These are phyloP conservation scores for Fagopyrum tataricum DNA, from an alignment of 148 eudicot species.

Conservation along the genomic window DNA sequence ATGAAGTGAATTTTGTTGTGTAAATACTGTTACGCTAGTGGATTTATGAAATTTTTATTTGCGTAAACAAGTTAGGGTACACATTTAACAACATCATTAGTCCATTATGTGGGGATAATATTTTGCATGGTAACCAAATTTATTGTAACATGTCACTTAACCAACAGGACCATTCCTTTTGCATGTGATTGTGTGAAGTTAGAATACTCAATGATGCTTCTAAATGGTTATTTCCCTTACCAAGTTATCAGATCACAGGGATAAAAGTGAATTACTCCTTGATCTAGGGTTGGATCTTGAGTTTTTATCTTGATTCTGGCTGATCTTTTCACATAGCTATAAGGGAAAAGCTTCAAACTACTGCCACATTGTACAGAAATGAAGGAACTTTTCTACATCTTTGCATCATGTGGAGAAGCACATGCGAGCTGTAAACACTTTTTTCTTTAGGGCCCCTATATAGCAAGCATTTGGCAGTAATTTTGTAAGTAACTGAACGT, in stretches of 20 bases:
- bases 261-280: not conserved
- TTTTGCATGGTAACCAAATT: not conserved
- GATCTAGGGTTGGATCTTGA: not conserved
- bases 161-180: conserved; percentile 89
- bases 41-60: not conserved
- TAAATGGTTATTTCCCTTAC: not conserved
- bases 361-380: not conserved
- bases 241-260: not conserved
- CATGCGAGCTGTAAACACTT: not conserved
- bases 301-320: not conserved
- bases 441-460: not conserved
- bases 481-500: not conserved
- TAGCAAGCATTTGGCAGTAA: not conserved
- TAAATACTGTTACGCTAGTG: not conserved
- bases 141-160: conserved; percentile 14
- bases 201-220: not conserved
- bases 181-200: conserved; percentile 20
- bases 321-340: not conserved
- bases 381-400: not conserved
- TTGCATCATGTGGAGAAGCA: not conserved
- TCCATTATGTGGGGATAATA: no score
- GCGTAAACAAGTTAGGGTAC: not conserved
- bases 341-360: not conserved
- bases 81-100: no score
- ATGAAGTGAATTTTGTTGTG: not conserved